A percentile compares a stretch with the other conserved stretches of the same genome.
Evolutionary conservation across 306 rosid genomes (phyloP).

Genomic region (Casuarina cunninghamiana): DNA sequence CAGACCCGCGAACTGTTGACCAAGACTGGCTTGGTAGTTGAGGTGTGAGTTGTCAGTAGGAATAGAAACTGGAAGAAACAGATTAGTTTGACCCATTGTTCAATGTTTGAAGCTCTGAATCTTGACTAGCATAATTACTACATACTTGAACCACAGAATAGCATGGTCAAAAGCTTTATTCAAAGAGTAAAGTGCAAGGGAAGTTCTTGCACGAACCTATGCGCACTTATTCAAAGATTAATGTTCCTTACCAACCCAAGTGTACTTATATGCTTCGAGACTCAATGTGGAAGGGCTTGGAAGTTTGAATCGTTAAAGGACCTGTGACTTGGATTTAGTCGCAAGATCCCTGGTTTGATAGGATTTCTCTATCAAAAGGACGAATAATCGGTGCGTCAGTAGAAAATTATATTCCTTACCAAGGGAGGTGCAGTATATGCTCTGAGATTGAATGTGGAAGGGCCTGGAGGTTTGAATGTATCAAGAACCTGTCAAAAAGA

Average conservation of each 20-base stretch:
- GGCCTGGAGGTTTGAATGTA: too few species aligned
- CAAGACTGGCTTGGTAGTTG: background rate
- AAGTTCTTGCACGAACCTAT: background rate
- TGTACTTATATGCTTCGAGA: background rate
- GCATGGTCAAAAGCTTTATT: background rate
- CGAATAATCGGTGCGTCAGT: too few species aligned
- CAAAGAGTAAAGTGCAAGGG: background rate
- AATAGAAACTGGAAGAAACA: background rate
- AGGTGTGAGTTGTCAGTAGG: background rate
- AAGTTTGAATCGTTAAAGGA: slow-evolving; percentile 9
- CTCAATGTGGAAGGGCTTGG: background rate
- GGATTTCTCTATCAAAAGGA: background rate
- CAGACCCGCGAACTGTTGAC: background rate
- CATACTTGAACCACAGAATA: background rate
- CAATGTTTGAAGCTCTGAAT: background rate
- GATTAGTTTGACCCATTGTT: background rate
- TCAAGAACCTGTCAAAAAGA: background rate
- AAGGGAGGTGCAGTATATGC: too few species aligned
- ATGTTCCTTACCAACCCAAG: background rate
- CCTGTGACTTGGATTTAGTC: slow-evolving; percentile 7
- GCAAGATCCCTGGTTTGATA: background rate
- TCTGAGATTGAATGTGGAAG: too few species aligned
- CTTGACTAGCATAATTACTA: background rate
- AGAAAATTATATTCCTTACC: background rate
- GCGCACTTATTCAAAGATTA: background rate